These are phyloP conservation scores for Colletotrichum coccodes DNA, from an alignment of 2,329 filamentous ascomycete genomes.

Conservation along the genomic window DNA sequence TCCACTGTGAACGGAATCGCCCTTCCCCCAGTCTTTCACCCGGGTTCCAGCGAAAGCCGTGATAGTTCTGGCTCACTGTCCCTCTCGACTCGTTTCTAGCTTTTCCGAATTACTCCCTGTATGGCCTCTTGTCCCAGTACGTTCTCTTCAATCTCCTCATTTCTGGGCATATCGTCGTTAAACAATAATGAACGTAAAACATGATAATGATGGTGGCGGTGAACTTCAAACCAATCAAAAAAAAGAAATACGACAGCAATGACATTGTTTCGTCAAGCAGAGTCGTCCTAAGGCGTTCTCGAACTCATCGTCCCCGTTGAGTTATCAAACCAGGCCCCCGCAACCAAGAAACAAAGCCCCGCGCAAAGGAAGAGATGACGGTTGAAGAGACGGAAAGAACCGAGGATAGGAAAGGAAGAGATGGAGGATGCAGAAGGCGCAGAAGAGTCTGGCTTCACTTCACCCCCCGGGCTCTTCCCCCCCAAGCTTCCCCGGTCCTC, in stretches of 20 bases:
- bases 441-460: slow-evolving; percentile 22
- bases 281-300: no score
- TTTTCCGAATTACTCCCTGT: no score
- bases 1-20: slow-evolving; percentile 12
- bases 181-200: background rate
- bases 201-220: background rate
- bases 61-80: background rate
- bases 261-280: no score
- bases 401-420: background rate
- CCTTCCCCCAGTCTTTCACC: slow-evolving; percentile 27
- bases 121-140: background rate
- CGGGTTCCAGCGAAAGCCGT: slow-evolving; percentile 17
- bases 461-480: background rate
- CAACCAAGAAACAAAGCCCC: background rate
- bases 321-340: background rate
- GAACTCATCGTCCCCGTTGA: no score
- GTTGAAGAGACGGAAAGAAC: background rate
- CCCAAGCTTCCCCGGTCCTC: background rate
- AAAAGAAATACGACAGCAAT: background rate
- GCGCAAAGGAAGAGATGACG: slow-evolving; percentile 16
- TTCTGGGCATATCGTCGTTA: background rate
- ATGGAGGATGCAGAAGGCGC: slow-evolving; percentile 16
- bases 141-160: background rate
- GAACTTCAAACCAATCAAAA: background rate
- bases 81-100: background rate